These are phyloP conservation scores for Cladosporium phlei DNA, from an alignment of 2,329 filamentous ascomycete species.

Conservation along the genomic window DNA sequence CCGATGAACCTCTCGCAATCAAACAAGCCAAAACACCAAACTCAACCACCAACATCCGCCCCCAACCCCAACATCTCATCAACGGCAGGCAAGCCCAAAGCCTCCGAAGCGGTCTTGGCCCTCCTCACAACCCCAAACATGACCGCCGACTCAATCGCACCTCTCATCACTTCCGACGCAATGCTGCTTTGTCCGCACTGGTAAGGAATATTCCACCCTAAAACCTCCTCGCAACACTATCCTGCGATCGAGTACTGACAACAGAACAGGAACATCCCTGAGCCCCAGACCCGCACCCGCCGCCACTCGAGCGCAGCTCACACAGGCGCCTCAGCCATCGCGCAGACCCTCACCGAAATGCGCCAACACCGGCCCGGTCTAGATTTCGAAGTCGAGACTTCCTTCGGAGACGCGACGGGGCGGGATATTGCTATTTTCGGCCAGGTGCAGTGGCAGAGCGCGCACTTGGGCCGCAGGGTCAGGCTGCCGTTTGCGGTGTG, in stretches of 20 bases:
- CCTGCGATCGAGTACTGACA: too few relatives aligned
- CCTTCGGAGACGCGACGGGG: background rate
- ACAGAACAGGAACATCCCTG: conserved; percentile 4
- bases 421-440: conserved; percentile 6
- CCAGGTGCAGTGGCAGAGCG: conserved; percentile 5
- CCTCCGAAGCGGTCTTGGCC: background rate
- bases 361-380: background rate
- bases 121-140: background rate
- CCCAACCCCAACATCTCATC: too few relatives aligned
- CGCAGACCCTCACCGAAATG: conserved; percentile 1
- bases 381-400: conserved; percentile 4
- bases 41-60: conserved; percentile 5
- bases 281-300: background rate
- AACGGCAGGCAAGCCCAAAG: background rate
- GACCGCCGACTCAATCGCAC: background rate
- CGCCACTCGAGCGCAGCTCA: conserved; percentile 3
- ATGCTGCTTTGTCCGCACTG: conserved; percentile 7
- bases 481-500: conserved; percentile 9
- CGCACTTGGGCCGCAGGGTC: background rate
- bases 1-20: background rate
- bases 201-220: too few relatives aligned
- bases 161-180: background rate
- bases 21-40: background rate
- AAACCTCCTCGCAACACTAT: too few relatives aligned
- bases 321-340: conserved; percentile 6